phyloP scores from a whole-genome alignment of 495 filamentous ascomycete species.

The Penicillium maclennaniae region DNA sequence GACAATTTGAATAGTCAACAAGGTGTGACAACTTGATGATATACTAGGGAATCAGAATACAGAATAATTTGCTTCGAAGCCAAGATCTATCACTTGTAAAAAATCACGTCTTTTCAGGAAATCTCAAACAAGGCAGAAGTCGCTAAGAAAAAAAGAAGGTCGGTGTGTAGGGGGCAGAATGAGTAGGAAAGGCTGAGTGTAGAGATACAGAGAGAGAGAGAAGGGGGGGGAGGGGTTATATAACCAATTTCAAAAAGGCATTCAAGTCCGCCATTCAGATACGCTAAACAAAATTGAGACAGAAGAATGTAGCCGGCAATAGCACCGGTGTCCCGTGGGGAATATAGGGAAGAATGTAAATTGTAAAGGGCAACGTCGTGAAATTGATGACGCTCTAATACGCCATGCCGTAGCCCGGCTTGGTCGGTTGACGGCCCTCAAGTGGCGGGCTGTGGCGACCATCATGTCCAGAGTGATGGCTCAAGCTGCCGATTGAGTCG shows the following conservation, averaged over 20 bases:
- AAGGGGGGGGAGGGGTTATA: constrained; percentile 2
- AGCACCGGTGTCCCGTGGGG: neutral
- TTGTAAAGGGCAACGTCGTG: constrained; percentile 9
- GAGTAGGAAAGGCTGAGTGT: constrained; percentile 1
- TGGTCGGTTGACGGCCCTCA: constrained; percentile 37
- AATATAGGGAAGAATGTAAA: constrained; percentile 1
- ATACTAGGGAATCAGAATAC: neutral
- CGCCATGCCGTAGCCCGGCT: constrained; percentile 39
- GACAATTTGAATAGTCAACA: neutral
- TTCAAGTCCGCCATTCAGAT: constrained; percentile 9
- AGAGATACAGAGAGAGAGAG: neutral
- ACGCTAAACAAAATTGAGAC: constrained; percentile 12
- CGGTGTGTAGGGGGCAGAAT: constrained; percentile 1
- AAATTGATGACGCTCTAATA: constrained; percentile 22
- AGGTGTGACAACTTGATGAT: neutral
- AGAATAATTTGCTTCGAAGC: neutral
- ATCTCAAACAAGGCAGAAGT: neutral
- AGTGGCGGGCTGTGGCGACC: constrained; percentile 26
- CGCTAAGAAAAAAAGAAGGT: neutral
- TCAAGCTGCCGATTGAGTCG: constrained; percentile 31
- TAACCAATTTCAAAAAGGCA: constrained; percentile 8
- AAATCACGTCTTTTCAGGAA: constrained; percentile 1
- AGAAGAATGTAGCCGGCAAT: constrained; percentile 3
- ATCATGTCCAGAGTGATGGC: constrained; percentile 32
- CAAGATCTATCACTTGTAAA: constrained; percentile 3